A percentile compares a stretch with the other conserved stretches of the same genome.
Evolutionary conservation across 2,329 filamentous ascomycete genomes (phyloP).

Genomic region (Myrmaecium sp.): DNA sequence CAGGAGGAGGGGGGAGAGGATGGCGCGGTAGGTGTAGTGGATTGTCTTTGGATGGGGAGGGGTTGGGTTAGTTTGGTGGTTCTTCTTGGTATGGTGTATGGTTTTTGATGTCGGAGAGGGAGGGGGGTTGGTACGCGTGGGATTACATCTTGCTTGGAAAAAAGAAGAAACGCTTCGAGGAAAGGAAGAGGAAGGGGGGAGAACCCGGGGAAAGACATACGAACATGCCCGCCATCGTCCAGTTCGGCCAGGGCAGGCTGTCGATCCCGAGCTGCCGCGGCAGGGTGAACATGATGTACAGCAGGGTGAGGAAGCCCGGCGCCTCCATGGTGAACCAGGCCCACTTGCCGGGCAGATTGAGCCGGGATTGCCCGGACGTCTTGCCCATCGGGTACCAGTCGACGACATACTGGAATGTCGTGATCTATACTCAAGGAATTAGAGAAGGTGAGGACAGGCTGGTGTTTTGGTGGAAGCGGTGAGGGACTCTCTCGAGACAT

Average conservation of each 20-base stretch:
- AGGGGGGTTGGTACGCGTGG: slow-evolving; percentile 15
- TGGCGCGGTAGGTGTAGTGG: slow-evolving; percentile 81
- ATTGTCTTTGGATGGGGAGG: slow-evolving; percentile 36
- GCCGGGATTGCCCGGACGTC: slow-evolving; percentile 53
- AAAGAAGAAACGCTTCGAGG: slow-evolving; percentile 12
- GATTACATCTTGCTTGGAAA: not conserved
- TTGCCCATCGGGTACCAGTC: slow-evolving; percentile 86
- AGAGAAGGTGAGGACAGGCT: too few relatives aligned
- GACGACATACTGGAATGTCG: slow-evolving; percentile 53
- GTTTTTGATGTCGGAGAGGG: slow-evolving; percentile 6
- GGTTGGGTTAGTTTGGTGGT: not conserved
- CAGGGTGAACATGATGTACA: slow-evolving; percentile 63
- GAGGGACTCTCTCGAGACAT: too few relatives aligned
- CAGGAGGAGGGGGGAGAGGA: slow-evolving; percentile 60
- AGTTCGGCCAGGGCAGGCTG: slow-evolving; percentile 59
- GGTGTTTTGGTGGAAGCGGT: too few relatives aligned
- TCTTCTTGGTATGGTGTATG: not conserved
- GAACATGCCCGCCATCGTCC: slow-evolving; percentile 54
- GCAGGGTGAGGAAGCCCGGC: slow-evolving; percentile 56
- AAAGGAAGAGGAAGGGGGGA: slow-evolving; percentile 3
- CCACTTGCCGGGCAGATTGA: slow-evolving; percentile 79
- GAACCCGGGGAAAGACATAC: slow-evolving; percentile 18
- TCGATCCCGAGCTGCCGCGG: slow-evolving; percentile 39
- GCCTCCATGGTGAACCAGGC: slow-evolving; percentile 84
- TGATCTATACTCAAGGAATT: slow-evolving; percentile 37